phyloP scores from a whole-genome alignment of 2,329 filamentous ascomycete species.

The Chaetomiaceae sp. region DNA sequence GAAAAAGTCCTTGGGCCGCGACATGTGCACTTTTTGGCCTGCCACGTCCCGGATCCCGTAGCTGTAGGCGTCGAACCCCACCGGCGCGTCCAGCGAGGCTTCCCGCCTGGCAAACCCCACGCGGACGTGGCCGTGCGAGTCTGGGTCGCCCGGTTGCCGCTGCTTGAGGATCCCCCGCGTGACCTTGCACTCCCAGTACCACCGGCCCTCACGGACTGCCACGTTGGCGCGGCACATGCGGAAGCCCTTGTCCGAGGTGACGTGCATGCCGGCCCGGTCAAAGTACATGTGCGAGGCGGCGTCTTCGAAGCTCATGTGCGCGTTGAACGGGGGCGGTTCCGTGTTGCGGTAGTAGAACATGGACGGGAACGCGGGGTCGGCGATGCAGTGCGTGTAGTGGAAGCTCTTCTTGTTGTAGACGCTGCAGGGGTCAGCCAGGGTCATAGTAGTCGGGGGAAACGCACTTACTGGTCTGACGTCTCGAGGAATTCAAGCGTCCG shows the following conservation, averaged over 20 bases:
- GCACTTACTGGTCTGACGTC: slow-evolving; percentile 58
- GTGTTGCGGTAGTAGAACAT: slow-evolving; percentile 86
- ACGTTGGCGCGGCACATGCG: slow-evolving; percentile 88
- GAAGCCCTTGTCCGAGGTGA: slow-evolving; percentile 91
- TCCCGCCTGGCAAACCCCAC: slow-evolving; percentile 83
- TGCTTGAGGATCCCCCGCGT: slow-evolving; percentile 64
- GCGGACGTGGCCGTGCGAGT: slow-evolving; percentile 62
- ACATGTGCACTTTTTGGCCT: slow-evolving; percentile 90
- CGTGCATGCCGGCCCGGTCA: slow-evolving; percentile 65
- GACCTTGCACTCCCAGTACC: slow-evolving; percentile 93
- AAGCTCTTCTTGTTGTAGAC: slow-evolving; percentile 68
- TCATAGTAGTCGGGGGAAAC: not conserved
- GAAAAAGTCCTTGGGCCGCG: slow-evolving; percentile 86
- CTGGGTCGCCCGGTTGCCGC: slow-evolving; percentile 39
- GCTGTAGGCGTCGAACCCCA: slow-evolving; percentile 87
- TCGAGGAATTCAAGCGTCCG: slow-evolving; percentile 55
- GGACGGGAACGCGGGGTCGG: slow-evolving; percentile 80
- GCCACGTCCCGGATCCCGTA: slow-evolving; percentile 87
- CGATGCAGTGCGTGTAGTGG: slow-evolving; percentile 85
- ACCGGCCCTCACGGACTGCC: slow-evolving; percentile 79
- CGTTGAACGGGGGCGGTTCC: slow-evolving; percentile 75
- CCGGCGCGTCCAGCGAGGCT: slow-evolving; percentile 74
- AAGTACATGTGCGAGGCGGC: slow-evolving; percentile 81
- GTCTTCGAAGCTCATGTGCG: slow-evolving; percentile 90
- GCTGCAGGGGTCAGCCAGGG: slow-evolving; percentile 36